Evolutionary conservation across 2,329 filamentous ascomycete species (phyloP).

Genomic region (Didymella sp.): DNA sequence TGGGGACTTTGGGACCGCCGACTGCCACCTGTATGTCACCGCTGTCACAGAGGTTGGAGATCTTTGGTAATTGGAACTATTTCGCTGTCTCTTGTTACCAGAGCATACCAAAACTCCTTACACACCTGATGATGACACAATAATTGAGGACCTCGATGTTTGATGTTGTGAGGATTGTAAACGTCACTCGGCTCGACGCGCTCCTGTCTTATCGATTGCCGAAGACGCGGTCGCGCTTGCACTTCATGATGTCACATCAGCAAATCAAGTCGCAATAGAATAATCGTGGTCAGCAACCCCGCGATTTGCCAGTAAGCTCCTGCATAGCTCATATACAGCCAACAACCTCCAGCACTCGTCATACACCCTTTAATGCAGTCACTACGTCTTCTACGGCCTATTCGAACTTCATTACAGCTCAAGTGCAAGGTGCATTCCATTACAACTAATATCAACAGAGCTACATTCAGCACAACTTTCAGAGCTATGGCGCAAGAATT

Average conservation of each 20-base stretch:
- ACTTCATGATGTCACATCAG: conserved; percentile 29
- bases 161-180: conserved; percentile 1
- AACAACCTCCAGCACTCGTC: conserved; percentile 14
- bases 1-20: conserved; percentile 8
- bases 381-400: conserved; percentile 34
- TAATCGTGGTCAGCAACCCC: conserved; percentile 15
- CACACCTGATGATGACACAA: not conserved
- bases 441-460: conserved; percentile 26
- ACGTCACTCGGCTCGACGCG: conserved; percentile 16
- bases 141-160: conserved; percentile 6
- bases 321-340: conserved; percentile 13
- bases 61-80: not conserved
- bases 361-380: conserved; percentile 35
- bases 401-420: conserved; percentile 32
- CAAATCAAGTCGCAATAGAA: conserved; percentile 17
- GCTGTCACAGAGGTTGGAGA: conserved; percentile 8
- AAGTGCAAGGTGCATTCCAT: conserved; percentile 20
- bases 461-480: conserved; percentile 37
- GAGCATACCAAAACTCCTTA: not conserved
- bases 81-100: not conserved
- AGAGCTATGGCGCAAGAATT: conserved; percentile 56
- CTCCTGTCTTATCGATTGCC: conserved; percentile 14
- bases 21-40: conserved; percentile 11
- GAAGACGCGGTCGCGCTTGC: conserved; percentile 11
- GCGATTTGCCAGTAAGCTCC: conserved; percentile 14